Base-by-base conservation (phyloP, 257 asterid species). In the Euphrasia confusa region DNA sequence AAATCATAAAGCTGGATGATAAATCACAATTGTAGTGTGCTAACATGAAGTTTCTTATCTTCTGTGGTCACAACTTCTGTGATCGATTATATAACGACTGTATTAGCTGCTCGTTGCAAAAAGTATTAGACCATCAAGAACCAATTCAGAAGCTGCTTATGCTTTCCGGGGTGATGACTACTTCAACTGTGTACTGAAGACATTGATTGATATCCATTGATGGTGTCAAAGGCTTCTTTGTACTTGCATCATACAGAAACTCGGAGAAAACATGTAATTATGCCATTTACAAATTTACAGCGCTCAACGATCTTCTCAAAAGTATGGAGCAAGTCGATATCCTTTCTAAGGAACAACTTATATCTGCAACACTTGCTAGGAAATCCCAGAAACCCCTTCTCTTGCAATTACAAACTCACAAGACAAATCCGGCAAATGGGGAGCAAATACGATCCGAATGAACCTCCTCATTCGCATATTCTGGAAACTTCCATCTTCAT, bases 381-480 rank as follows among this genome's bases (percentile, higher is more conserved):
- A 10, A 65, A 80, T 72, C 47, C 95, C 95, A 33, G 65, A 79
- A 63, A 89, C 65, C 42, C 95, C 95, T 75, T 83, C 94, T 74
- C 83, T 75, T 39, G 63, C 77, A 78, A 89, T 71, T 15, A 76
- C 85, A 66, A 80, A 92, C 70, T 89, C 88, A 56, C 89, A 79
- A 10, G 80, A 79, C 58, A 84, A 80, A 67, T 87, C 80, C 2
- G 96, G 94, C 58, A 89, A 84, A 72, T 86, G 96, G 33, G 96
- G 96, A 4, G 99, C 94, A 66, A 92, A 89, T 28, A 78, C 85
- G 32, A 92, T 89, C 65, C 78, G 73, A n/a, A 87, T 68, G 61
- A 80, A 85, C 77, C 93, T 87, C 81, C 83, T 85, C 0, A 72
- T 75, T 68, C 35, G 78, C n/a, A 67, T 44, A 63, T n/a, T 30